Base-by-base conservation (phyloP, 2,329 filamentous ascomycete species). In the Endocalyx cinctus region DNA sequence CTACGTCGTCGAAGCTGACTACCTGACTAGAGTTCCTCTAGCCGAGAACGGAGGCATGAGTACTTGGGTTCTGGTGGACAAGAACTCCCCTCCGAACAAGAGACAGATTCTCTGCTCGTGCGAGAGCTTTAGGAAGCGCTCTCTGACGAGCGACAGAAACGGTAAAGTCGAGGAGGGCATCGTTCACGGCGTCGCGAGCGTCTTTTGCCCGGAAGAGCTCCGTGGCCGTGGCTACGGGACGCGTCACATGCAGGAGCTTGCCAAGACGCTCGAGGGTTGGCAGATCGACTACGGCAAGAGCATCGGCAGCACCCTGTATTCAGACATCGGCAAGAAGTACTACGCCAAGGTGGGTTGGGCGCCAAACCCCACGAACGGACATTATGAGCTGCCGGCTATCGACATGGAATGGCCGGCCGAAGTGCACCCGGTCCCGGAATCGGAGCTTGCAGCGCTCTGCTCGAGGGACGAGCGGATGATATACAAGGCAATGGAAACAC, bases 231-330 rank as follows among this genome's bases (percentile, higher is more conserved):
- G 41, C 5, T 46, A 42, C 17, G 41, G n/a, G 8, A 17, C 33
- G 11, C 37, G 39, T n/a, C 43, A 37, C 20, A 41, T 42, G 43
- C 33, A 27, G 12, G 43, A 46, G n/a, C 23, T 46, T 2, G 34
- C 8, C n/a, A 8, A 32, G 12, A 10, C 14, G 3, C 34, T 45
- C 2, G 33, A 17, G 7, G 23, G 10, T 8, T 45, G 42, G 42
- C 40, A 41, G 25, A 29, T 33, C 5, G 35, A 39, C 3, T n/a
- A 31, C 6, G 36, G 19, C 14, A 35, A 27, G 16, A 26, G 16
- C 29, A 25, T 34, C 31, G 42, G 37, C 3, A 45, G 42, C 17
- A 33, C 45, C 10, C 13, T 43, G 15, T 45, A 45, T 25, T 47
- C 39, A 10, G 42, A 45, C 19, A 43, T 47, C 11, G 42, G 38